These are phyloP conservation scores for Colletotrichum sp. DNA, from an alignment of 2,329 filamentous ascomycete species.

Conservation along the genomic window DNA sequence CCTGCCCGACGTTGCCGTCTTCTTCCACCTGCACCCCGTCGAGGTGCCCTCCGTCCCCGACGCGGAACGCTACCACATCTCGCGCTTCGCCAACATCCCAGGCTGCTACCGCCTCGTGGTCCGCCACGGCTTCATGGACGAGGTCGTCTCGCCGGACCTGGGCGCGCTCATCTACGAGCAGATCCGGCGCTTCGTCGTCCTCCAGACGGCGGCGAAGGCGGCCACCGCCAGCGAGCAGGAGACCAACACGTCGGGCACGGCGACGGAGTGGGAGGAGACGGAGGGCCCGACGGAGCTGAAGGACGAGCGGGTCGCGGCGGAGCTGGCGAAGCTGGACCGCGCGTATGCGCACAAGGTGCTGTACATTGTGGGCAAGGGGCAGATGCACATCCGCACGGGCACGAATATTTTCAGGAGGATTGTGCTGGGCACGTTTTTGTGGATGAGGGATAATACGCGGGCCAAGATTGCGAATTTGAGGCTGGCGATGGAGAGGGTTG, in stretches of 20 bases:
- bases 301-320: constrained; percentile 31
- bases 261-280: not conserved
- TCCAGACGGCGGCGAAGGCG: constrained; percentile 26
- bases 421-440: constrained; percentile 62
- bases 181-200: constrained; percentile 57
- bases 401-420: constrained; percentile 47
- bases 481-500: constrained; percentile 62
- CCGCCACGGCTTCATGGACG: constrained; percentile 76
- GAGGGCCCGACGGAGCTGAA: constrained; percentile 24
- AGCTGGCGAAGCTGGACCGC: constrained; percentile 47
- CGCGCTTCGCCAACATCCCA: constrained; percentile 50
- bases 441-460: constrained; percentile 69
- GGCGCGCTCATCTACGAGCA: constrained; percentile 62
- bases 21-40: constrained; percentile 74
- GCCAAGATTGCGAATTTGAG: constrained; percentile 69
- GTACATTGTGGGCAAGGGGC: constrained; percentile 67
- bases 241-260: not conserved
- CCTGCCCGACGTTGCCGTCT: constrained; percentile 71
- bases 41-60: constrained; percentile 59
- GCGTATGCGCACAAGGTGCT: constrained; percentile 54
- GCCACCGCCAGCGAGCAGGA: constrained; percentile 17
- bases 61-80: constrained; percentile 52
- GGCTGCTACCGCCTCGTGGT: constrained; percentile 73
- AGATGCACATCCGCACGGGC: constrained; percentile 53
- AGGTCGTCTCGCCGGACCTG: constrained; percentile 70